phyloP scores from a whole-genome alignment of 805 yeast species.

The Lachancea lanzarotensis region DNA sequence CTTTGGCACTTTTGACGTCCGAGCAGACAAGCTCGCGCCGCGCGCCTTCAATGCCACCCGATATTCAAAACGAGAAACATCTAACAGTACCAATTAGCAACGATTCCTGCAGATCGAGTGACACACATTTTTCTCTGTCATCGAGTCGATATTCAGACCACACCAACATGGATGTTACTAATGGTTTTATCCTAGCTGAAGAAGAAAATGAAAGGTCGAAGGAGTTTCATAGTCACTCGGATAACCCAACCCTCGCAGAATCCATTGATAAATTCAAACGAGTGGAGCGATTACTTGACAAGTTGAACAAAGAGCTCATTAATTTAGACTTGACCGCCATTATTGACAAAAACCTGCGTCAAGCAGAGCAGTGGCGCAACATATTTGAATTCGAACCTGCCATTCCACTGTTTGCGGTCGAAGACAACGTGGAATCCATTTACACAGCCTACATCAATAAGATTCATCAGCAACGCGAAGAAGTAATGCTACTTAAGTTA shows the following conservation, averaged over 20 bases:
- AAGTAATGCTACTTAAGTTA: slow-evolving; percentile 23
- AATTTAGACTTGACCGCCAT: slow-evolving; percentile 16
- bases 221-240: neutral
- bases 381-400: slow-evolving; percentile 23
- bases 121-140: slow-evolving; percentile 5
- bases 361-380: slow-evolving; percentile 26
- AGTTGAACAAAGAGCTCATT: slow-evolving; percentile 17
- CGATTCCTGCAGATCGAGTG: slow-evolving; percentile 4
- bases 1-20: neutral
- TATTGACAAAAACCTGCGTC: slow-evolving; percentile 15
- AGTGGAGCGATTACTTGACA: slow-evolving; percentile 14
- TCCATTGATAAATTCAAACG: slow-evolving; percentile 20
- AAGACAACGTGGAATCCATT: slow-evolving; percentile 24
- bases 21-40: neutral
- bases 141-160: slow-evolving; percentile 20
- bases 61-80: neutral
- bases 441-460: slow-evolving; percentile 26
- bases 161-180: neutral
- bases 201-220: too few relatives aligned
- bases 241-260: slow-evolving; percentile 15
- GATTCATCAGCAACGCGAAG: slow-evolving; percentile 24
- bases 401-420: slow-evolving; percentile 12
- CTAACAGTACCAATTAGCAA: neutral
- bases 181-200: neutral
- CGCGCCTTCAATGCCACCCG: neutral